These are phyloP conservation scores for Smittium culicis DNA, from an alignment of 371 early-diverging fungal genomes.

Conservation along the genomic window DNA sequence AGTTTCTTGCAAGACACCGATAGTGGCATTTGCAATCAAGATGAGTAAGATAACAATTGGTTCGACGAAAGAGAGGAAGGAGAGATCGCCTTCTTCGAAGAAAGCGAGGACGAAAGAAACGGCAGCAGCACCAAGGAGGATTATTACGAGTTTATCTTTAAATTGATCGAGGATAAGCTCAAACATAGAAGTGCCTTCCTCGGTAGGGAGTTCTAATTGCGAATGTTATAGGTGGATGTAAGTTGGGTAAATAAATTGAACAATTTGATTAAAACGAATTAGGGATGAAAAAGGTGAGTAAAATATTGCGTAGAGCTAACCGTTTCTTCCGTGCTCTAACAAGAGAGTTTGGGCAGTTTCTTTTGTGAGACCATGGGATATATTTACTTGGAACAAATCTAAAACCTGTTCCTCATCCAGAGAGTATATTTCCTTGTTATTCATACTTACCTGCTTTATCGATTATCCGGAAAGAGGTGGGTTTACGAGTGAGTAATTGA, in stretches of 20 bases:
- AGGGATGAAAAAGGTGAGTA: background rate
- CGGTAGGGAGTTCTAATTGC: conserved; percentile 48
- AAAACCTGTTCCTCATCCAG: conserved; percentile 8
- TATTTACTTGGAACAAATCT: conserved; percentile 2
- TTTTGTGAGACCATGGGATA: background rate
- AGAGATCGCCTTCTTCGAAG: conserved; percentile 56
- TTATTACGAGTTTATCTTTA: conserved; percentile 91
- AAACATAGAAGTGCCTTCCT: conserved; percentile 82
- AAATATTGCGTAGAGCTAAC: background rate
- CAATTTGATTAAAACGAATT: background rate
- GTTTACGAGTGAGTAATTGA: no score
- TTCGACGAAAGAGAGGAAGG: conserved; percentile 83
- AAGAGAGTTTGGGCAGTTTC: background rate
- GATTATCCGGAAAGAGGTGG: no score
- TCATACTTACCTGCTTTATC: no score
- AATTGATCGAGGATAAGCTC: conserved; percentile 89
- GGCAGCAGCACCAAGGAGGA: conserved; percentile 77
- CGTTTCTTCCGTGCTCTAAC: conserved; percentile 6
- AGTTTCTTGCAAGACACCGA: conserved; percentile 90
- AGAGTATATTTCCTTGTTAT: background rate
- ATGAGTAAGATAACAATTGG: conserved; percentile 92
- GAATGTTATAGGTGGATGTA: background rate
- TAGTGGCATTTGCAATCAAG: conserved; percentile 90
- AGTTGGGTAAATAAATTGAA: background rate
- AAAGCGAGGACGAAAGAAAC: conserved; percentile 85